These are phyloP conservation scores for Rhamnella rubrinervis DNA, from an alignment of 331 rosid species.

Conservation along the genomic window DNA sequence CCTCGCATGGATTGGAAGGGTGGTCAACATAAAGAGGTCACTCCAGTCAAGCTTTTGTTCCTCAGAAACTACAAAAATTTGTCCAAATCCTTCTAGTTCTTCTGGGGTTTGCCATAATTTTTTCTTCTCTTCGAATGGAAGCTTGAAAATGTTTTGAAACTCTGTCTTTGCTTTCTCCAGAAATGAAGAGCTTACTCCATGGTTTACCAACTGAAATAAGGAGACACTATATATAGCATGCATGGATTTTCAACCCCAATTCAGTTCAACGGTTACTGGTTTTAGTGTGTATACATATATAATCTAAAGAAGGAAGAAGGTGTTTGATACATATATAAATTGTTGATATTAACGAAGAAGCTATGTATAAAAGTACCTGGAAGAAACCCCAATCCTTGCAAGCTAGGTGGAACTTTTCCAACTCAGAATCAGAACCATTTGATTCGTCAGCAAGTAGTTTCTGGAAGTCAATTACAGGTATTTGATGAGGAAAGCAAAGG, in stretches of 20 bases:
- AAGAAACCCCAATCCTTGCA: constrained; percentile 34
- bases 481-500: neutral
- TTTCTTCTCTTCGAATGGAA: constrained; percentile 26
- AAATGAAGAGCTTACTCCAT: constrained; percentile 27
- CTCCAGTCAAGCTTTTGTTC: constrained; percentile 33
- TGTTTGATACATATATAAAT: too few relatives aligned
- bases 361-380: neutral
- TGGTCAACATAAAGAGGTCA: constrained; percentile 21
- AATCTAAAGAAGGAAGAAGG: neutral
- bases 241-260: too few relatives aligned
- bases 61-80: constrained; percentile 27
- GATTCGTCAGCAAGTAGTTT: neutral
- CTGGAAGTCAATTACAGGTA: constrained; percentile 21
- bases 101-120: constrained; percentile 17
- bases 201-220: constrained; percentile 24
- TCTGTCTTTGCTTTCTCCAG: constrained; percentile 23
- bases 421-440: neutral
- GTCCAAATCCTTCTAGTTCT: constrained; percentile 33
- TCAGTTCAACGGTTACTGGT: neutral
- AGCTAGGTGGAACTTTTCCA: constrained; percentile 24
- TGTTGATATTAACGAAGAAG: too few relatives aligned
- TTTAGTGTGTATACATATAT: neutral
- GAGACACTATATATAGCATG: too few relatives aligned
- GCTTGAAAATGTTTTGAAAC: constrained; percentile 22
- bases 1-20: constrained; percentile 20